Evolutionary conservation across 2,329 filamentous ascomycete species (phyloP).

Genomic region (Exophiala mesophila): DNA sequence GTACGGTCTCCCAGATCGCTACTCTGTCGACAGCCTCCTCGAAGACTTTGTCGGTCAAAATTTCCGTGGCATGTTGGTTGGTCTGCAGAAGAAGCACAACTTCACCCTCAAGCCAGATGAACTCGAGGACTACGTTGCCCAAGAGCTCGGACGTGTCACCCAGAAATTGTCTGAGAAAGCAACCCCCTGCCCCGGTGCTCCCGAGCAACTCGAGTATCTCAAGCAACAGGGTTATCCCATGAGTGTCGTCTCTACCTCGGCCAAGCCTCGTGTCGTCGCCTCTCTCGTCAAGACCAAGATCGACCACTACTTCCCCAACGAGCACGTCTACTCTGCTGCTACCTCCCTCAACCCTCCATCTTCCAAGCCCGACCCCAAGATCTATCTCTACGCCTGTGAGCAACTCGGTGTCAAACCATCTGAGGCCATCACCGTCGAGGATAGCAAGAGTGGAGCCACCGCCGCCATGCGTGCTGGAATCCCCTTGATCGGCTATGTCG

Average conservation of each 20-base stretch:
- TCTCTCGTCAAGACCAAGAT: conserved; percentile 77
- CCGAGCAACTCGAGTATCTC: conserved; percentile 63
- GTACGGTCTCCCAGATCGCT: conserved; percentile 61
- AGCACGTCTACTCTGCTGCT: conserved; percentile 77
- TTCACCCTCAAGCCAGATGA: conserved; percentile 67
- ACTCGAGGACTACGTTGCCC: conserved; percentile 68
- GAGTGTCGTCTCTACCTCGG: conserved; percentile 76
- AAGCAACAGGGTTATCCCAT: conserved; percentile 61
- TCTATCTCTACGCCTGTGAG: conserved; percentile 77
- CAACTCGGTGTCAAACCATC: conserved; percentile 65
- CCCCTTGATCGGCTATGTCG: conserved; percentile 78
- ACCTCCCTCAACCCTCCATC: conserved; percentile 73
- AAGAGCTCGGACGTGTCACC: conserved; percentile 80
- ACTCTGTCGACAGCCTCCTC: conserved; percentile 76
- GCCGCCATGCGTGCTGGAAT: conserved; percentile 75
- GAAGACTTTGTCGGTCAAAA: conserved; percentile 89
- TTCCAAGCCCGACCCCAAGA: conserved; percentile 87
- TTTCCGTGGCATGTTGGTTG: conserved; percentile 74
- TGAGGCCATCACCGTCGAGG: conserved; percentile 78
- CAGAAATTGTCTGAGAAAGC: conserved; percentile 69
- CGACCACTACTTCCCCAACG: conserved; percentile 69
- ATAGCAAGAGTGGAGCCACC: conserved; percentile 80
- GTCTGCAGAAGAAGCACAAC: conserved; percentile 70
- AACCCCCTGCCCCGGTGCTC: conserved; percentile 65
- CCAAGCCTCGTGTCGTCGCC: conserved; percentile 71